These are phyloP conservation scores for Fragaria nilgerrensis DNA, from an alignment of 306 rosid genomes.

Conservation along the genomic window DNA sequence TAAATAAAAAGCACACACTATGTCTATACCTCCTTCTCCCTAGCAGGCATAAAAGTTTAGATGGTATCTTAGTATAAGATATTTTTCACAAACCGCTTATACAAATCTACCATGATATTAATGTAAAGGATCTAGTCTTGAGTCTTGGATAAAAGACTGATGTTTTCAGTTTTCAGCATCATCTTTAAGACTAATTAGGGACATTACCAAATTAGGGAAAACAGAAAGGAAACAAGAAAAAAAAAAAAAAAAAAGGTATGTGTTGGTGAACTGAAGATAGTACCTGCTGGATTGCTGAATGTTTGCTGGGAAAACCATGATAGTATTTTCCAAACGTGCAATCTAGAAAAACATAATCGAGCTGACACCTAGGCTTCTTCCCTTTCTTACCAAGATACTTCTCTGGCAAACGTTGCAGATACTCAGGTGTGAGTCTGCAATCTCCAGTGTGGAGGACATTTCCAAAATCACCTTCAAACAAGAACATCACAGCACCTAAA, in stretches of 20 bases:
- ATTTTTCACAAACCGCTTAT: background rate
- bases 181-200: background rate
- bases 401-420: slow-evolving; percentile 55
- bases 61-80: no score
- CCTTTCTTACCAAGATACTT: slow-evolving; percentile 65
- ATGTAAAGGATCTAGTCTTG: background rate
- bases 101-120: background rate
- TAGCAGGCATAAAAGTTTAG: background rate
- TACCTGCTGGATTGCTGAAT: slow-evolving; percentile 59
- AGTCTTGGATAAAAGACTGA: background rate
- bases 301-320: slow-evolving; percentile 52
- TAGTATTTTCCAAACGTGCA: slow-evolving; percentile 68
- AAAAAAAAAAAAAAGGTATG: background rate
- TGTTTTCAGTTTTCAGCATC: background rate
- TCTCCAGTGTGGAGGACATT: slow-evolving; percentile 73
- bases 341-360: slow-evolving; percentile 71
- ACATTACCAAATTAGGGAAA: no score
- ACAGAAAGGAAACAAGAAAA: background rate
- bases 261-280: background rate
- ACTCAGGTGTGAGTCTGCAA: slow-evolving; percentile 72
- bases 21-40: background rate
- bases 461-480: slow-evolving; percentile 74
- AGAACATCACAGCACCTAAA: slow-evolving; percentile 82
- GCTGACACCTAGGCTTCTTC: slow-evolving; percentile 42
- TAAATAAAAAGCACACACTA: no score